Evolutionary conservation across 2,329 filamentous ascomycete species (phyloP).

Genomic region (Xylariaceae sp.): DNA sequence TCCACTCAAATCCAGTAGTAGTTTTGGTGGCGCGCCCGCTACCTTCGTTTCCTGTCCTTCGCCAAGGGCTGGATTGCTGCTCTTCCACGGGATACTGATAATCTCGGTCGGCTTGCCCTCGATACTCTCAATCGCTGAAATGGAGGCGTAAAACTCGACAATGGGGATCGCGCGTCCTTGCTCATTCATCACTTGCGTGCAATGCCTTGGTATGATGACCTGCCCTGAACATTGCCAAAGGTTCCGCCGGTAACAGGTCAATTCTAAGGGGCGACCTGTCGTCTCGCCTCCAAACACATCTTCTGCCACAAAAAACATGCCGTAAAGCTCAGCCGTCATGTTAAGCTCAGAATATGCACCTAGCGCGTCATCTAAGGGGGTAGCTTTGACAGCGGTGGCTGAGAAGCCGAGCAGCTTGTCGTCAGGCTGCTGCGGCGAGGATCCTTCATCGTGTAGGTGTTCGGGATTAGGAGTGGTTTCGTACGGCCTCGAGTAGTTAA

Average conservation of each 20-base stretch:
- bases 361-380: slow-evolving; percentile 66
- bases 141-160: slow-evolving; percentile 78
- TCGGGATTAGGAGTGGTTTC: slow-evolving; percentile 52
- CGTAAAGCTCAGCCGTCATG: slow-evolving; percentile 78
- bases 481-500: slow-evolving; percentile 61
- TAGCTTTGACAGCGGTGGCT: slow-evolving; percentile 63
- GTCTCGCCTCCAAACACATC: slow-evolving; percentile 73
- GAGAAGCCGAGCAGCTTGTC: slow-evolving; percentile 79
- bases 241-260: slow-evolving; percentile 95
- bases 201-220: slow-evolving; percentile 76
- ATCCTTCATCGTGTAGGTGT: slow-evolving; percentile 50
- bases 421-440: slow-evolving; percentile 63
- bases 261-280: slow-evolving; percentile 69
- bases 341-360: slow-evolving; percentile 67
- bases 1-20: slow-evolving; percentile 59
- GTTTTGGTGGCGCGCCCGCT: slow-evolving; percentile 57
- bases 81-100: slow-evolving; percentile 97
- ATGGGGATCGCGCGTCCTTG: slow-evolving; percentile 80
- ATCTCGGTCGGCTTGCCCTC: slow-evolving; percentile 92
- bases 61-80: slow-evolving; percentile 60
- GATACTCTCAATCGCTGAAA: slow-evolving; percentile 88
- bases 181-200: slow-evolving; percentile 72
- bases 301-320: slow-evolving; percentile 89
- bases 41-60: slow-evolving; percentile 54
- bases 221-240: slow-evolving; percentile 93